Evolutionary conservation across 345 rosid species (phyloP), one percentile per base, ranked within the genome.

Genomic region (Tarenaya hassleriana): DNA sequence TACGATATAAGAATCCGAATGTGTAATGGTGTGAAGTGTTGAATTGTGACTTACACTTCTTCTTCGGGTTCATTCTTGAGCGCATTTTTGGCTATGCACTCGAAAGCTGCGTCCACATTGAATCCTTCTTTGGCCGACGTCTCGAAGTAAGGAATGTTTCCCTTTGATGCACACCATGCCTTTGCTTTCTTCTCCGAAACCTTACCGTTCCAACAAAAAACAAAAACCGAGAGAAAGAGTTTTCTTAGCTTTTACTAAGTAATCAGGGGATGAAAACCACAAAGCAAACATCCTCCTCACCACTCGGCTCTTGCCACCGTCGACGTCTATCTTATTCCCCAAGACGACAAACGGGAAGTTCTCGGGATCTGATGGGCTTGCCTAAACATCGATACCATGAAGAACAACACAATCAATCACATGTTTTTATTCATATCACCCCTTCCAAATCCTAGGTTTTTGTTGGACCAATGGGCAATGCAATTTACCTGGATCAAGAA

Each of bases 121-220:
- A 80, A 75, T 40, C 94, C 94, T 73, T 88, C 86, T 58, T 84
- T 84, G 12, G 96, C 94, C 0, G 94, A 82, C 20, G 96, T 88
- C 70, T 88, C 91, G 9, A 84, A 88, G 58, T 88, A 82, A 20
- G 94, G 87, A 45, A 88, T 82, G 68, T 80, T 84, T 45, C 90
- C 94, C 64, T 77, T 87, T 9, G 94, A 79, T 58, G 94, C 94
- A 73, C 88, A 81, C 94, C 96, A 88, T 34, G 90, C 83, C 71
- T 81, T 84, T 1, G 86, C 88, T 64, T 84, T 84, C 58, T 88
- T 88, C 82, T 84, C 88, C 17, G 88, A 80, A 31, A 84, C 94
- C 96, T 88, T 21, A 10, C 4, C n/a, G n/a, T n/a, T n/a, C n/a
- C n/a, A n/a, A n/a, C n/a, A n/a, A n/a, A 7, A 6, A 11, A 45